Base-by-base conservation (phyloP, 1,139 yeast genomes). In the Magnusiomyces paraingens region DNA sequence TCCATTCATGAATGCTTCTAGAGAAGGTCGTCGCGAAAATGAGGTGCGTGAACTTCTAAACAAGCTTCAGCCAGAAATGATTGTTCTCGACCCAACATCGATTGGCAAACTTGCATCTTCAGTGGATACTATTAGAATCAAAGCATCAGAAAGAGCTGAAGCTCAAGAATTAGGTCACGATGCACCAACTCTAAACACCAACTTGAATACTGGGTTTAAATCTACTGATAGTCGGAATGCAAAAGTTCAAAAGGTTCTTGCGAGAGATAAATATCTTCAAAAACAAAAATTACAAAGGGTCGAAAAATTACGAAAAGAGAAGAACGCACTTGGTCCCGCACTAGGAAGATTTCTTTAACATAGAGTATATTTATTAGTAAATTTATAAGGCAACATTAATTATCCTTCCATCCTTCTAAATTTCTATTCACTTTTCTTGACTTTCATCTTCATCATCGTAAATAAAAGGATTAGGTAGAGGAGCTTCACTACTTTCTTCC, bases 61-160 rank as follows among this genome's bases (percentile, higher is more conserved):
- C 72, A 94, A 94, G 72, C 77, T 94, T 61, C 84, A 88, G 61
- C 94, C 98, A 3, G 98, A 91, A 67, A 84, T 96, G 73, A 93
- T 94, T 59, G 77, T 95, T 1, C 75, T 93, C 64, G 96, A 93
- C 74, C 99, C 99, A 57, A 81, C 79, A 64, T 81, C 80, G 53
- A 86, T 94, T 63, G 99, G 99, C 62, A 79, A 83, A 14, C 90
- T 93, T 29, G 93, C 90, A 64, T 79, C 80, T 61, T 77, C 85
- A 57, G 84, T 93, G 4, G 76, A 79, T 38, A 72, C 76, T 44
- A 74, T 79, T 53, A 79, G 96, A 63, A 73, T 86, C 64, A 80
- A 81, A 52, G 83, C 89, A 0, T 79, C 81, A 38, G 54, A 57
- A 48, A 52, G 61, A 12, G 58, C 52, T 14, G 83, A 83, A 51